A percentile compares a stretch with the other conserved stretches of the same genome.
Conservation (phyloP, 2,329 filamentous ascomycete genomes). For the Talaromyces funiculosus region DNA sequence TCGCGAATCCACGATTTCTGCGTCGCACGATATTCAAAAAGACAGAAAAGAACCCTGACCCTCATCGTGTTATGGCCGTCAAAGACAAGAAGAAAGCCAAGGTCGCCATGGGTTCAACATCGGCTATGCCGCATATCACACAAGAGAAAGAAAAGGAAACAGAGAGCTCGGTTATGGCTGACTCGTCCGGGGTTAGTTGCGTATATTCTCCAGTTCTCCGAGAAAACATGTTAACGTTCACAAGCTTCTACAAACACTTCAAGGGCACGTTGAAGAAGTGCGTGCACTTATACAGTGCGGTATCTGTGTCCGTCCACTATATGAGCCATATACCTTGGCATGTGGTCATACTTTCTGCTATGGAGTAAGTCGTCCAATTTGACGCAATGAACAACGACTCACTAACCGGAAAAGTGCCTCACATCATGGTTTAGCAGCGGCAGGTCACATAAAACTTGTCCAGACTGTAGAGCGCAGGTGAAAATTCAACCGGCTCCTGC, state of each 20-base stretch:
- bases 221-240: slow-evolving; percentile 11
- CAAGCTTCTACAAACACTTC: slow-evolving; percentile 40
- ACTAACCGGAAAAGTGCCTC: slow-evolving; percentile 44
- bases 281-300: slow-evolving; percentile 59
- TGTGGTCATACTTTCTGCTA: slow-evolving; percentile 72
- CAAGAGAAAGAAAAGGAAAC: neutral
- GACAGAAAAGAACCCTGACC: neutral
- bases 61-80: neutral
- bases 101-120: slow-evolving; percentile 7
- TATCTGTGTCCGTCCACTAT: slow-evolving; percentile 62
- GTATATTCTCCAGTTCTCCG: neutral
- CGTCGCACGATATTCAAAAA: neutral
- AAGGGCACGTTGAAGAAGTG: slow-evolving; percentile 56
- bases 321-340: slow-evolving; percentile 62
- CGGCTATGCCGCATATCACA: neutral
- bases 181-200: slow-evolving; percentile 27
- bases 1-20: neutral
- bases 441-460: slow-evolving; percentile 59
- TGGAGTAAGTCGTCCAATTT: slow-evolving; percentile 42
- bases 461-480: slow-evolving; percentile 59
- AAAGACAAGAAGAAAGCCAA: slow-evolving; percentile 4
- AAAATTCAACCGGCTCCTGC: slow-evolving; percentile 57
- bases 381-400: neutral
- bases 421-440: slow-evolving; percentile 52
- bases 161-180: slow-evolving; percentile 2